Base-by-base conservation (phyloP, 1,139 yeast genomes). In the Suhomyces anneliseae region DNA sequence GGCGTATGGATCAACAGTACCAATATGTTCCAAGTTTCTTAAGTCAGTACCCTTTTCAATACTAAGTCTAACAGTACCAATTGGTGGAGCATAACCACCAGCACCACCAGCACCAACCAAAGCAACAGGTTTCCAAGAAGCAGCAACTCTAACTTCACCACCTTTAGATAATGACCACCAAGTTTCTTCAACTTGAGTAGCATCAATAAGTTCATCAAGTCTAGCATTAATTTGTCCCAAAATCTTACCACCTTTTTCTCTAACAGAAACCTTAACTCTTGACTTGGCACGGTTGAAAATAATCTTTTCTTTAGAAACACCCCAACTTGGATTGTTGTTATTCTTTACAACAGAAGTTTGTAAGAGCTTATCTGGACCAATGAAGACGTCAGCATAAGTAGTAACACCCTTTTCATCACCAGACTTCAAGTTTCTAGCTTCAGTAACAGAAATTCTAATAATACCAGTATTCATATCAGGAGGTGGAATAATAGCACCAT, bases 391-490 rank as follows among this genome's bases (percentile, higher is more conserved):
- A 38, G 85, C 90, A 64, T 74, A 87, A 2, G 90, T 74, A n/a
- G 87, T 69, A 33, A 83, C 73, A 19, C 74, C 70, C 55, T 80
- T 73, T 38, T 73, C 78, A 37, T 64, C 63, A 11, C 62, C 56
- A 60, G 62, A 70, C 66, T 53, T 68, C 71, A 66, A 72, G 65
- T 77, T 72, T 65, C 84, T 75, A 26, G 81, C 84, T 52, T 76
- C 81, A n/a, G 64, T 56, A 42, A 82, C 62, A 47, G 72, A 75
- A 49, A 87, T 65, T 59, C 85, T 79, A 27, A 87, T 83, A 58
- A 93, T 85, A 76, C 99, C 99, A 15, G 97, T 89, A 67, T 90
- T 90, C 65, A 90, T 81, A 56, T 90, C 97, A 44, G 96, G 97
- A 40, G 96, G 90, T 41, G 96, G 92, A 55, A 82, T 85, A 43